Conservation (phyloP, 768 basidiomycete species). For the Xerocomellus amylosporus region DNA sequence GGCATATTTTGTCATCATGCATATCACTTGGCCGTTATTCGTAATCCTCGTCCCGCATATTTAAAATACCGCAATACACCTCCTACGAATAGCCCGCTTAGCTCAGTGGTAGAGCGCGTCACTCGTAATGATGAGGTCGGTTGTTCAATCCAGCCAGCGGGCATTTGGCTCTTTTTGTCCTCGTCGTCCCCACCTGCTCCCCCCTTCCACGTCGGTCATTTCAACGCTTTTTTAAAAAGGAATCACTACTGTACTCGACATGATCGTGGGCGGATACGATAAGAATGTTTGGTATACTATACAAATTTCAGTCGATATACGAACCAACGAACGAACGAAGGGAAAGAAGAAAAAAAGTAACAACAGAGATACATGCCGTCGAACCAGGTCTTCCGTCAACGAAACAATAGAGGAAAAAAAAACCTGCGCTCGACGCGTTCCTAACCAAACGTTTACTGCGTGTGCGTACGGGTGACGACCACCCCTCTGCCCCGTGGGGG, state of each 20-base stretch:
- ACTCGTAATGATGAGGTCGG: constrained; percentile 46
- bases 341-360: background rate
- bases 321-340: constrained; percentile 1
- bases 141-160: constrained; percentile 46
- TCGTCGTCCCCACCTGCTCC: too few relatives aligned
- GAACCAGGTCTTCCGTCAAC: background rate
- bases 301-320: constrained; percentile 16
- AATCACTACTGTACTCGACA: background rate
- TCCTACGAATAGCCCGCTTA: constrained; percentile 30
- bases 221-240: background rate
- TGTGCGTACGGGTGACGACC: background rate
- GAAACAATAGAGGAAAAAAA: background rate
- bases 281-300: constrained; percentile 22
- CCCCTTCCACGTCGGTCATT: background rate
- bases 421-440: constrained; percentile 5
- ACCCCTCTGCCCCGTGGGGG: constrained; percentile 8
- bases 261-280: background rate
- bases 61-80: background rate
- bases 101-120: constrained; percentile 48
- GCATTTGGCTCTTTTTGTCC: constrained; percentile 15
- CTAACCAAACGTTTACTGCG: background rate
- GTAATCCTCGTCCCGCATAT: background rate
- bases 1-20: too few relatives aligned
- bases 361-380: constrained; percentile 10
- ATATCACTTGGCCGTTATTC: too few relatives aligned